Base-by-base conservation (phyloP, 306 rosid species). In the Rosa lucieae region DNA sequence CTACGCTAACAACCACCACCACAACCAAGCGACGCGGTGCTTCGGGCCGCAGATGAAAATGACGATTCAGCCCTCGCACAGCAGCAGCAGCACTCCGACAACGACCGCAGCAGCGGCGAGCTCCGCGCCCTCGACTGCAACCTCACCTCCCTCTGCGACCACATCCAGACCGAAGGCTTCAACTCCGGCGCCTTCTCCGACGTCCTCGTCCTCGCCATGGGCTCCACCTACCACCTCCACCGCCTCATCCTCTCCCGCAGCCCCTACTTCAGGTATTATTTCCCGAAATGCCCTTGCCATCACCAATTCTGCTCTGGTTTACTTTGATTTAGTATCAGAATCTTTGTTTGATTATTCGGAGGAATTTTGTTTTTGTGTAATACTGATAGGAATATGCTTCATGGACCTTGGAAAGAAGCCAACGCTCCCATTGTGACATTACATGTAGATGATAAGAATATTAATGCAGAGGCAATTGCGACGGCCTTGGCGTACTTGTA, bases 321-420 rank as follows among this genome's bases (percentile, higher is more conserved):
- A 14, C 5, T 59, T 59, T 59, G 32, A 21, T 17, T 18, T 55
- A 20, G 11, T 10, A 29, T 62, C 39, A 14, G 43, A 32, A 32
- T 63, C 4, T 29, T 13, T 11, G 5, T 29, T 20, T 53, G 48
- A 49, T 66, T 14, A 65, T 68, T 78, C 61, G 35, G 23, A 32
- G 37, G 37, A 32, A 32, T 46, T 12, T 17, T 12, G 73, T 68
- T 39, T 81, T n/a, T 75, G 43, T 66, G 66, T 74, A 49, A 23
- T 29, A 32, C 61, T 80, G 72, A 79, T 23, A 95, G 99, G 89
- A 95, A 95, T 82, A 95, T 95, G 99, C 98, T 95, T 84, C 99
- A 92, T 42, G 99, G 99, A 74, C 99, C 98, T 58, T 95, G 99
- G 99, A 93, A 93, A 90, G 99, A 95, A 89, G 98, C 99, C 61